Evolutionary conservation across 2,329 filamentous ascomycete genomes (phyloP), one percentile per base, ranked within the genome.

Genomic region (Celoporthe dispersa): DNA sequence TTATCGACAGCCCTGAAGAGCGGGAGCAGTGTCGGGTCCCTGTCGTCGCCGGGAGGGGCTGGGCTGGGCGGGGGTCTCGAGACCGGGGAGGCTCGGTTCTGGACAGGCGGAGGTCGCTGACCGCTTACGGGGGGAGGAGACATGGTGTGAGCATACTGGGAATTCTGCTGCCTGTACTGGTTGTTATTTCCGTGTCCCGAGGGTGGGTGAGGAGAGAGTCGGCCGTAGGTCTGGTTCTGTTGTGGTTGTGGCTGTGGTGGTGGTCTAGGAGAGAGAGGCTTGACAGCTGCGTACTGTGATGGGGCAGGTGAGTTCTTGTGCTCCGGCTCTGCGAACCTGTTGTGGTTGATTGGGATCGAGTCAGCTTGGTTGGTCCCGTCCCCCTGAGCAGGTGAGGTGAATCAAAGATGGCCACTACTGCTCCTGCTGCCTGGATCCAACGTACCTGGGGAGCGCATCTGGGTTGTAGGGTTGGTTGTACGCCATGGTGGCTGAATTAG

Each of bases 401-500:
- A 37, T 9, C 35, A 37, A 37, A 37, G 35, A 37, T 9, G 35
- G 9, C 35, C 35, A 6, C 41, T 48, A 2, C 16, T 48, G n/a
- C 44, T 48, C 44, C 22, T 48, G 44, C 8, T 9, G 7, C 44
- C 19, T 33, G 22, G 39, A 63, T 37, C 64, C 55, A 66, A 62
- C 91, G 83, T 86, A 96, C 92, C 94, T 94, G 79, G 95, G 95
- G 73, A 99, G 89, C 79, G 94, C 93, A 84, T 99, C 95, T 44
- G 94, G 94, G 81, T 99, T 97, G 84, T 94, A 96, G 68, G 91
- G 89, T 80, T 90, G 90, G 83, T 97, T 97, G 86, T 98, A 98
- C 69, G 95, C 95, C 95, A 98, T 98, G 72, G 79, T 81, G 35
- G 59, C 28, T 44, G 64, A 41, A 41, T 68, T 6, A 65, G 64